Conservation (phyloP, 345 rosid genomes). For the Kernera saxatilis region DNA sequence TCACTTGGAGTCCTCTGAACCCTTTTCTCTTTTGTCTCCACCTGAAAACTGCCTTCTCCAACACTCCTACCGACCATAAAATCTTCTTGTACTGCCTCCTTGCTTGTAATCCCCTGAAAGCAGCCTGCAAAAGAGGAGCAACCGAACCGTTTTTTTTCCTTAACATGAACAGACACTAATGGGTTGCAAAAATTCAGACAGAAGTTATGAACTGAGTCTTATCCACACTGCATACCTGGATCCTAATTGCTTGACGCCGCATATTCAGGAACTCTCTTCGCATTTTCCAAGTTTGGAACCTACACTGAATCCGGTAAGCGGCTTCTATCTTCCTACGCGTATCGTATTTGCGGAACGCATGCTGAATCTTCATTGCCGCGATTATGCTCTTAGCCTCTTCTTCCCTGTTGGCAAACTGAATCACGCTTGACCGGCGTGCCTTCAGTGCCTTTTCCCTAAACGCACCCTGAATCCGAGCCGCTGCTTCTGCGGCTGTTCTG, state of each 20-base stretch:
- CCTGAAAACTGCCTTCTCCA: slow-evolving; percentile 82
- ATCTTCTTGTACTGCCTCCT: slow-evolving; percentile 77
- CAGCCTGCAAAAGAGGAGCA: slow-evolving; percentile 48
- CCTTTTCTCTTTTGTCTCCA: slow-evolving; percentile 92
- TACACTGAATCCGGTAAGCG: slow-evolving; percentile 72
- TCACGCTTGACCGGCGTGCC: slow-evolving; percentile 40
- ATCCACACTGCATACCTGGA: slow-evolving; percentile 52
- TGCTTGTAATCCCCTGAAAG: slow-evolving; percentile 77
- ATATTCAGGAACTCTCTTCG: slow-evolving; percentile 61
- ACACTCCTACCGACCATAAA: slow-evolving; percentile 87
- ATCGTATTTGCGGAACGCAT: slow-evolving; percentile 78
- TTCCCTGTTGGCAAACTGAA: slow-evolving; percentile 43
- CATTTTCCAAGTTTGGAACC: slow-evolving; percentile 85
- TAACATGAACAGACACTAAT: background rate
- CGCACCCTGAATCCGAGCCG: slow-evolving; percentile 83
- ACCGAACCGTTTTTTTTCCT: background rate
- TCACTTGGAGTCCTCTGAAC: slow-evolving; percentile 70
- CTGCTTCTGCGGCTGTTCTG: slow-evolving; percentile 86
- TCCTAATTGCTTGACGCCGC: slow-evolving; percentile 73
- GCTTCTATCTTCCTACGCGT: slow-evolving; percentile 69
- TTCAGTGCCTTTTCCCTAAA: slow-evolving; percentile 75
- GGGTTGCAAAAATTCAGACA: slow-evolving; percentile 6
- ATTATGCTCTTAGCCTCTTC: slow-evolving; percentile 67
- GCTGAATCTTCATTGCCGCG: slow-evolving; percentile 93
- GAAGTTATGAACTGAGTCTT: background rate